Percentiles rank a stretch among this genome's conserved stretches.
These are phyloP conservation scores for Nyssa sinensis DNA, from an alignment of 148 eudicot genomes.

Conservation along the genomic window DNA sequence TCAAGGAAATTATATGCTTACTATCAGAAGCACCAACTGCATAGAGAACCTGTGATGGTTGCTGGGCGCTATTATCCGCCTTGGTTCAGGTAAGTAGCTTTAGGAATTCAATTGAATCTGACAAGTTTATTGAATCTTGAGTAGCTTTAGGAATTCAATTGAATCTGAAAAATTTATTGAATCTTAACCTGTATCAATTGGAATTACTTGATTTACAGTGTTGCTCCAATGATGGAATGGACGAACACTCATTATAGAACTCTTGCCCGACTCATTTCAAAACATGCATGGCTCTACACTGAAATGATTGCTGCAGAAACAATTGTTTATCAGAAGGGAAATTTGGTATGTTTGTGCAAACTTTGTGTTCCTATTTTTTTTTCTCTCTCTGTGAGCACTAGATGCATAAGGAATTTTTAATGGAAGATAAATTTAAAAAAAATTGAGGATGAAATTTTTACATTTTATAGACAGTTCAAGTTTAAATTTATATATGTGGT, in stretches of 20 bases:
- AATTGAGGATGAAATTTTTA: neutral
- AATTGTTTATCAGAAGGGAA: constrained; percentile 72
- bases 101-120: neutral
- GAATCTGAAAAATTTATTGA: neutral
- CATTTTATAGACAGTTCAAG: too few relatives aligned
- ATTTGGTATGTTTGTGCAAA: constrained; percentile 54
- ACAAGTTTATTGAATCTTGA: neutral
- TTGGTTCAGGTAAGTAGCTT: constrained; percentile 65
- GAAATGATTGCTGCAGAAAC: constrained; percentile 99
- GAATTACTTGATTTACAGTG: constrained; percentile 35
- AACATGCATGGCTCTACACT: constrained; percentile 94
- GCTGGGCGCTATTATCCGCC: constrained; percentile 70
- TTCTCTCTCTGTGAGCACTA: neutral
- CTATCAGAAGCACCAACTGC: constrained; percentile 28
- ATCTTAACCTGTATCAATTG: neutral
- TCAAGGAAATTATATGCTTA: constrained; percentile 39
- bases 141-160: constrained; percentile 7
- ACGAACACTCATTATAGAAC: constrained; percentile 87
- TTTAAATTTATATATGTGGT: too few relatives aligned
- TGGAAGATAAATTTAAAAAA: neutral
- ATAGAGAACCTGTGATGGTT: constrained; percentile 51
- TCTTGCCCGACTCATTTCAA: constrained; percentile 79
- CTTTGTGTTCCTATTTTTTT: neutral
- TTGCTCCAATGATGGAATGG: constrained; percentile 99
- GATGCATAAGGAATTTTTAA: neutral